phyloP scores from a whole-genome alignment of 2,329 filamentous ascomycete genomes.

The Leptoxyphium fumago region DNA sequence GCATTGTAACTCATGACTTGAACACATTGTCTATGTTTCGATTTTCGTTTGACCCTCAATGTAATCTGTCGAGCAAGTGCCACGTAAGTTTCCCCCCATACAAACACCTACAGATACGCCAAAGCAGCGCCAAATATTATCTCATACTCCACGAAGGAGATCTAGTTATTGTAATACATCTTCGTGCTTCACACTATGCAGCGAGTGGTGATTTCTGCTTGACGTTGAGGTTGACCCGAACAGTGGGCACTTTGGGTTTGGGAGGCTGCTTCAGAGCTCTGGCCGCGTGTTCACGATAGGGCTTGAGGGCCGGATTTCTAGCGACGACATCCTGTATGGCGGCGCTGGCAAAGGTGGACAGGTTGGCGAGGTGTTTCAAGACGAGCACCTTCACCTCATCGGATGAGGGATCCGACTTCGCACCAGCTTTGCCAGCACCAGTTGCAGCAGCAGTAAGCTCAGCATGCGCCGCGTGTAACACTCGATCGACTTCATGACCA shows the following conservation, averaged over 20 bases:
- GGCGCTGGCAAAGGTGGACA: conserved; percentile 10
- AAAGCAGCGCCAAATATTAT: no score
- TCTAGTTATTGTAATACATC: no score
- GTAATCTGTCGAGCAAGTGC: no score
- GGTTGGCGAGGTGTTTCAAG: conserved; percentile 10
- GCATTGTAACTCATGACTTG: no score
- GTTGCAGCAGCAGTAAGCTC: conserved; percentile 8
- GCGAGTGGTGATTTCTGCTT: conserved; percentile 6
- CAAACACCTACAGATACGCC: no score
- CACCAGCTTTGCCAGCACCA: conserved; percentile 1
- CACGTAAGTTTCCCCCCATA: no score
- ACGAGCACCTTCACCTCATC: conserved; percentile 11
- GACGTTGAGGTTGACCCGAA: conserved; percentile 14
- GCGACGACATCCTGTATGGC: conserved; percentile 13
- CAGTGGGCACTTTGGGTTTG: conserved; percentile 10
- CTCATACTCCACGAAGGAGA: no score
- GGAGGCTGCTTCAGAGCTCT: conserved; percentile 8
- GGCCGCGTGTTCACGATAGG: conserved; percentile 7
- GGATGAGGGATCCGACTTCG: not conserved
- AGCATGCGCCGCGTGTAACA: conserved; percentile 9
- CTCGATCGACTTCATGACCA: conserved; percentile 13
- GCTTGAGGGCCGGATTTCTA: conserved; percentile 14
- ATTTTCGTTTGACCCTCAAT: no score
- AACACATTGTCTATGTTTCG: no score
- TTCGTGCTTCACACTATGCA: not conserved